Evolutionary conservation across 139 green algal genomes (phyloP), one percentile per base, ranked within the genome.

Genomic region (Chlorokybus atmophyticus): DNA sequence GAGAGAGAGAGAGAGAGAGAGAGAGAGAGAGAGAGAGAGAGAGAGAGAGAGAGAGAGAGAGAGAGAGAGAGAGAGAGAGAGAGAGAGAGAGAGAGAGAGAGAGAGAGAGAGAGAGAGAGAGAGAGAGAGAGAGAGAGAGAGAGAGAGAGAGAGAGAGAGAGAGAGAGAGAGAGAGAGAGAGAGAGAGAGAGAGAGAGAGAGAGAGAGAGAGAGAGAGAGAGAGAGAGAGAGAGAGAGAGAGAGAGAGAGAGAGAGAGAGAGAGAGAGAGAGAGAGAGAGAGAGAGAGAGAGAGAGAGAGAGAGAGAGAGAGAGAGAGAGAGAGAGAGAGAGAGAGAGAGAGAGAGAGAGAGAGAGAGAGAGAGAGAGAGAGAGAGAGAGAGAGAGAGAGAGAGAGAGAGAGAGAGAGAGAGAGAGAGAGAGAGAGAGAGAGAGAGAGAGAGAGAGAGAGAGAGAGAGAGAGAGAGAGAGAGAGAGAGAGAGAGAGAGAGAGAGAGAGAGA

Each of bases 1-100:
- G 35, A 44, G 35, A 44, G 35, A 44, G 35, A 44, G 35, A 44
- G 35, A 44, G 35, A 44, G 35, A 44, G 35, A 44, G 35, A 44
- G 35, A 44, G 35, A 44, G 35, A 44, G 35, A 44, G 35, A 44
- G 35, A 44, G 35, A 44, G 35, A 44, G 35, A 44, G 35, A 44
- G 35, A 44, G 35, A 44, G 35, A 44, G 35, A 44, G 35, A 44
- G 35, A 44, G 35, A 44, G 35, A 44, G 35, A 44, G 35, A 44
- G 35, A 44, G 35, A 44, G 35, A 44, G 35, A 44, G 35, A 44
- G 35, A 44, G 35, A 44, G 35, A 44, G 35, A 44, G 35, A 44
- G 35, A 44, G 35, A 44, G 35, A 44, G 35, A 44, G 35, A 44
- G 35, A 44, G 35, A 44, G 35, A 44, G 35, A 44, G 35, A 44